Evolutionary conservation across 1,284 basidiomycete species (phyloP).

Genomic region (Pyrrhoderma lamaoense): DNA sequence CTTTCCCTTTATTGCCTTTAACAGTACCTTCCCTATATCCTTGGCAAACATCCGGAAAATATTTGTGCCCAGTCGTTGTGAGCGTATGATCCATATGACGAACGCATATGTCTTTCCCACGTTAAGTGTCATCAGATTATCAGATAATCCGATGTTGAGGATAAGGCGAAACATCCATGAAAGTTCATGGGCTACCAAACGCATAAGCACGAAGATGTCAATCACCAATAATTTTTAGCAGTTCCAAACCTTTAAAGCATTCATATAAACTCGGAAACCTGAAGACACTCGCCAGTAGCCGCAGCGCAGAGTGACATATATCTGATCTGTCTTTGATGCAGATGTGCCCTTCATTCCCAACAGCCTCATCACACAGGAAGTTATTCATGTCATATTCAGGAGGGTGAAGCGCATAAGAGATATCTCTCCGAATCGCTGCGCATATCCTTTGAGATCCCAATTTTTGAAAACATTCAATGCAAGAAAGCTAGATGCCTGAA

Average conservation of each 20-base stretch:
- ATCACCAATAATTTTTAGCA: background rate
- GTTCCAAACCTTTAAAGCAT: constrained; percentile 5
- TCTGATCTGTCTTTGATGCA: constrained; percentile 3
- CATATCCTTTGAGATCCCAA: background rate
- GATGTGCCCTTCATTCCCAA: constrained; percentile 2
- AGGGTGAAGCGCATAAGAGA: constrained; percentile 1
- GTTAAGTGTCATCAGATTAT: constrained; percentile 7
- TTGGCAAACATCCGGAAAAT: constrained; percentile 1
- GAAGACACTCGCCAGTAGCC: constrained; percentile 6
- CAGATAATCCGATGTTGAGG: constrained; percentile 3
- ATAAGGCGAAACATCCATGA: constrained; percentile 3
- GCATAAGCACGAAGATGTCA: no score
- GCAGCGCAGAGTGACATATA: constrained; percentile 12
- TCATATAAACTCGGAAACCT: constrained; percentile 3
- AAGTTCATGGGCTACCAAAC: constrained; percentile 2
- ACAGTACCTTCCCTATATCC: constrained; percentile 1
- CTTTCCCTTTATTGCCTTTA: constrained; percentile 1
- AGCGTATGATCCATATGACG: background rate
- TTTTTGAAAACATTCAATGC: constrained; percentile 2
- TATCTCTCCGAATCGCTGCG: constrained; percentile 8
- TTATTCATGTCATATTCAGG: background rate
- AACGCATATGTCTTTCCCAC: constrained; percentile 10
- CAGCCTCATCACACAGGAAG: background rate
- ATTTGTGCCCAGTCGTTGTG: constrained; percentile 3
- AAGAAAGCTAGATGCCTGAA: background rate